Evolutionary conservation across 306 rosid genomes (phyloP).

Genomic region (Leucaena leucocephala): DNA sequence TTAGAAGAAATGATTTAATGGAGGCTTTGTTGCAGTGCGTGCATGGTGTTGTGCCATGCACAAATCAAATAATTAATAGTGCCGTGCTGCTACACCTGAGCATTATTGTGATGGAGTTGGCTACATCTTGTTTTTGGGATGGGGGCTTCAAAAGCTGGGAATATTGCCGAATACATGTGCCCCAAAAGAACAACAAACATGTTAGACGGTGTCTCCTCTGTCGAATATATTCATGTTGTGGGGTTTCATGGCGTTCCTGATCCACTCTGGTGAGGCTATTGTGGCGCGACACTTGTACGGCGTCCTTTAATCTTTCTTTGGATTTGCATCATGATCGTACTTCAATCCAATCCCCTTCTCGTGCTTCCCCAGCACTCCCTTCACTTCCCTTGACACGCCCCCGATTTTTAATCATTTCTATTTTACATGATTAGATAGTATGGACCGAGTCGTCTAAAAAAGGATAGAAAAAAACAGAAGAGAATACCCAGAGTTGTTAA

Average conservation of each 20-base stretch:
- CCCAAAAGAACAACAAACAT: slow-evolving; percentile 34
- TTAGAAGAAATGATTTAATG: not conserved
- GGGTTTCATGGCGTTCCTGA: not conserved
- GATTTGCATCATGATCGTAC: not conserved
- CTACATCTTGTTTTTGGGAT: too few relatives aligned
- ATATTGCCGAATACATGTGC: slow-evolving; percentile 33
- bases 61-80: too few relatives aligned
- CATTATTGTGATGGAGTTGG: too few relatives aligned
- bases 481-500: too few relatives aligned
- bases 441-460: too few relatives aligned
- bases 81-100: too few relatives aligned
- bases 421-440: too few relatives aligned
- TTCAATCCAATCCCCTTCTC: not conserved
- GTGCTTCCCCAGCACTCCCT: not conserved
- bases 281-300: not conserved
- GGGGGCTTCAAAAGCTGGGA: not conserved
- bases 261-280: not conserved
- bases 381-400: too few relatives aligned
- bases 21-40: not conserved
- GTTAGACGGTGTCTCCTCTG: slow-evolving; percentile 29
- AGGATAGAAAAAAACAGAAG: too few relatives aligned
- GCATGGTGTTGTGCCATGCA: not conserved
- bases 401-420: too few relatives aligned
- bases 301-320: not conserved
- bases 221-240: not conserved